Evolutionary conservation across 2,329 filamentous ascomycete genomes (phyloP).

Genomic region (Byssochlamys sp.): DNA sequence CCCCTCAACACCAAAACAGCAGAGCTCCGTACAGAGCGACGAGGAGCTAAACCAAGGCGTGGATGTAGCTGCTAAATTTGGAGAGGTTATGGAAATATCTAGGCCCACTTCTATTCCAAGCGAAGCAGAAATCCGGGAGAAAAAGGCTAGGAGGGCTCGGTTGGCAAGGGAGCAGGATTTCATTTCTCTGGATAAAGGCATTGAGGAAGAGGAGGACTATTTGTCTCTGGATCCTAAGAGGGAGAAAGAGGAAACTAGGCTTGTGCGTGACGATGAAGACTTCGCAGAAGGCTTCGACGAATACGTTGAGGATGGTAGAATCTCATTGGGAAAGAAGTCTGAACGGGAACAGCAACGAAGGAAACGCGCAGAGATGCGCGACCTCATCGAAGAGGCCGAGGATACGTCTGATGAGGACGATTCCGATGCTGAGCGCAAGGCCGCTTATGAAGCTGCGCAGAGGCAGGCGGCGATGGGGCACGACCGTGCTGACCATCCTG

Average conservation of each 20-base stretch:
- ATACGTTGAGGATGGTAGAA: constrained; percentile 73
- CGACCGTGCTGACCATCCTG: constrained; percentile 24
- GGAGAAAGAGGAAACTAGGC: constrained; percentile 60
- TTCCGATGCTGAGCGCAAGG: constrained; percentile 53
- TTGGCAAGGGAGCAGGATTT: constrained; percentile 58
- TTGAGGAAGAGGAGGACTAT: constrained; percentile 30
- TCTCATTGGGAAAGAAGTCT: constrained; percentile 68
- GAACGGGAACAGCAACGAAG: constrained; percentile 59
- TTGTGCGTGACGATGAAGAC: constrained; percentile 81
- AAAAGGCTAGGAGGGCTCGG: constrained; percentile 78
- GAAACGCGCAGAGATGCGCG: constrained; percentile 68
- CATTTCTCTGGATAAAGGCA: constrained; percentile 30
- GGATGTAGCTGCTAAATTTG: constrained; percentile 42
- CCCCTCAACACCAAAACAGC: constrained; percentile 65
- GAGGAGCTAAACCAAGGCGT: constrained; percentile 47
- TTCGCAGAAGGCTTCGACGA: constrained; percentile 88
- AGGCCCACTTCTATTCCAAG: constrained; percentile 55
- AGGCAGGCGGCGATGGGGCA: constrained; percentile 69
- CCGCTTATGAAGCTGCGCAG: constrained; percentile 79
- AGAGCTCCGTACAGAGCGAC: constrained; percentile 15
- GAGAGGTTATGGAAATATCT: constrained; percentile 27
- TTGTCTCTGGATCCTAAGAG: constrained; percentile 43
- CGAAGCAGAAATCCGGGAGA: constrained; percentile 76
- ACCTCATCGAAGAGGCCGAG: constrained; percentile 72
- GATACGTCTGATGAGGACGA: constrained; percentile 55